Base-by-base conservation (phyloP, 2,329 filamentous ascomycete species). In the Cladophialophora yegresii region DNA sequence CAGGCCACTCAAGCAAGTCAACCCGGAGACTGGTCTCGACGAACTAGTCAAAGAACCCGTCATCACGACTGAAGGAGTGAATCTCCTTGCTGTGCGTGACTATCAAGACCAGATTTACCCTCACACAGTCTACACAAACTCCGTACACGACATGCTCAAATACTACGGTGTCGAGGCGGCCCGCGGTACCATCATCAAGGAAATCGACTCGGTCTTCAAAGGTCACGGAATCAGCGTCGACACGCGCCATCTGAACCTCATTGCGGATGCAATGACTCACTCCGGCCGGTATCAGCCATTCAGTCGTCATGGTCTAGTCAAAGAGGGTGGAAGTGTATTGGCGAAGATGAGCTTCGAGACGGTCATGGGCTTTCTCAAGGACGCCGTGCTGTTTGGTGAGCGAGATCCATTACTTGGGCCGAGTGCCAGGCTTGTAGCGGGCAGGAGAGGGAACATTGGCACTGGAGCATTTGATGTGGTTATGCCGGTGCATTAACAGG, bases 261-360 rank as follows among this genome's bases (percentile, higher is more conserved):
- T 99, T 72, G 93, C 90, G 54, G 95, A 99, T 77, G 92, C 92
- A 77, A 99, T 99, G 95, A 99, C 95, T n/a, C 86, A 93, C 59
- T 89, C 88, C 65, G 95, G 95, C 70, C 88, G 87, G 1, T 99
- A 96, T 80, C 90, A 88, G 54, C 89, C 95, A 0, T 99, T 99
- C 80, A 96, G 91, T 78, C 89, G 95, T 55, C 96, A 91, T 74
- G 95, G 93, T 0, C 82, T 99, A 47, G 77, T 81, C 66, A 88
- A 87, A 74, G 88, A 90, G 69, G 93, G 91, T 73, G 89, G 93
- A 30, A 93, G 89, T 70, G 92, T 95, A 0, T 93, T 99, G 72
- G 93, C 95, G 79, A 98, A 98, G 84, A 98, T 98, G 93, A 96
- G 91, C 77, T 99, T 98, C 80, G 95, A 99, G 84, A 99, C 95